phyloP scores from a whole-genome alignment of 2,329 filamentous ascomycete species.

The Fusarium illudens region DNA sequence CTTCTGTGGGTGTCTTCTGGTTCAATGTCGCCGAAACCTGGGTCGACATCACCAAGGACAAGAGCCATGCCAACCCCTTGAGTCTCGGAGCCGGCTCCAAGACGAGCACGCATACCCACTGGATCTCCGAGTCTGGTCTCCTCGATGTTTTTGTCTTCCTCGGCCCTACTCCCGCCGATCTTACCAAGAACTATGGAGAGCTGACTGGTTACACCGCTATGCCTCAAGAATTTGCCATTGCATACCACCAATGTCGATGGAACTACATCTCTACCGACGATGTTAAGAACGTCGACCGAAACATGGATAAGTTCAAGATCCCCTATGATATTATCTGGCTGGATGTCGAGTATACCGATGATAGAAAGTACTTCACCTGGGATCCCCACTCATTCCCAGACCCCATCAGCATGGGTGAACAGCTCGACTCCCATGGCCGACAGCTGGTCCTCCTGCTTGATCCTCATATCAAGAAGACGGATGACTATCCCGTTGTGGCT shows the following conservation, averaged over 20 bases:
- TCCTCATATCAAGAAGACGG: constrained; percentile 95
- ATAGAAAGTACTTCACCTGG: constrained; percentile 98
- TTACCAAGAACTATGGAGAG: constrained; percentile 84
- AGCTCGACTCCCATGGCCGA: constrained; percentile 83
- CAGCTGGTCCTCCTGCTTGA: constrained; percentile 96
- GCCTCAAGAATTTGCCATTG: constrained; percentile 91
- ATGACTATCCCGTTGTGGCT: constrained; percentile 77
- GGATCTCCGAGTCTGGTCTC: constrained; percentile 92
- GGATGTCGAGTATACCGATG: constrained; percentile 96
- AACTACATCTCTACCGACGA: constrained; percentile 98
- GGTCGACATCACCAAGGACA: constrained; percentile 90
- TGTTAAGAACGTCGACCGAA: constrained; percentile 93
- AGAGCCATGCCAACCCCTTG: constrained; percentile 76
- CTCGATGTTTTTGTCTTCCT: constrained; percentile 95
- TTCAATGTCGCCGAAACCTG: constrained; percentile 96
- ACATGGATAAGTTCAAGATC: constrained; percentile 94
- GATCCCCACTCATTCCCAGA: constrained; percentile 88
- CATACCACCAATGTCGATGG: constrained; percentile 98
- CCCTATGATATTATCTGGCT: constrained; percentile 99
- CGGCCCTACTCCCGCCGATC: constrained; percentile 83
- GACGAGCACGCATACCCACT: constrained; percentile 88
- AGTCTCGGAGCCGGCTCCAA: constrained; percentile 74
- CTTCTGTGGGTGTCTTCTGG: constrained; percentile 96
- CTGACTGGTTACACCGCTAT: constrained; percentile 91
- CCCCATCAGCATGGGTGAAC: constrained; percentile 86